Evolutionary conservation across 306 rosid species (phyloP), one percentile per base, ranked within the genome.

Genomic region (Morella rubra): DNA sequence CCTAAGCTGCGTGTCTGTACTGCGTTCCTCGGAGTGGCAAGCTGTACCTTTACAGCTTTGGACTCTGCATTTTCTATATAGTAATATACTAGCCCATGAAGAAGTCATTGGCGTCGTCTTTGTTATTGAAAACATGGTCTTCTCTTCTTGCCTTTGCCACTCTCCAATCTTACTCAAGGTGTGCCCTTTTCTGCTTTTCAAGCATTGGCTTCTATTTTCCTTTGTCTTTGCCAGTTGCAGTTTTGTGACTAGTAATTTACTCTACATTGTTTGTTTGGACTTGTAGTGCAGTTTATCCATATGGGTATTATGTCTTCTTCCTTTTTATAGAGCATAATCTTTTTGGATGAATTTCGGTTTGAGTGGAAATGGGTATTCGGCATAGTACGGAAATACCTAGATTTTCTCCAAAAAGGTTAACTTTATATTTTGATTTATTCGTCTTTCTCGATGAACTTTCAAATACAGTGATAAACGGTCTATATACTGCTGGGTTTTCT

Each of bases 91-190:
- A n/a, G 27, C 61, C 53, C 69, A 86, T 85, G 92, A 82, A 84
- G 84, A 72, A 81, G 49, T 77, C 82, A 77, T 79, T 87, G 44
- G 72, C 79, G 73, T 71, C 67, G 66, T 83, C 77, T 81, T 77
- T 61, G 49, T 59, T 69, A 14, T 73, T 77, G 70, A 88, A 50
- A 8, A 47, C 76, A 92, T 92, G 98, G 72, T 85, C 54, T 69
- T 87, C 77, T 73, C 90, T 79, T 79, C 82, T 80, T 84, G 81
- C 87, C 37, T 88, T 76, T 70, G 74, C 78, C 84, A 64, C 71
- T 88, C 86, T 77, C 79, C 91, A 44, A 53, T 85, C 59, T 42
- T 88, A 74, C 53, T 81, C 53, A 84, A 92, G 96, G 98, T 92
- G 75, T 72, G 59, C 14, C 64, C 37, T 72, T 84, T 73, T 76